Evolutionary conservation across 2,329 filamentous ascomycete species (phyloP).

Genomic region (Penicillium hesseltinei): DNA sequence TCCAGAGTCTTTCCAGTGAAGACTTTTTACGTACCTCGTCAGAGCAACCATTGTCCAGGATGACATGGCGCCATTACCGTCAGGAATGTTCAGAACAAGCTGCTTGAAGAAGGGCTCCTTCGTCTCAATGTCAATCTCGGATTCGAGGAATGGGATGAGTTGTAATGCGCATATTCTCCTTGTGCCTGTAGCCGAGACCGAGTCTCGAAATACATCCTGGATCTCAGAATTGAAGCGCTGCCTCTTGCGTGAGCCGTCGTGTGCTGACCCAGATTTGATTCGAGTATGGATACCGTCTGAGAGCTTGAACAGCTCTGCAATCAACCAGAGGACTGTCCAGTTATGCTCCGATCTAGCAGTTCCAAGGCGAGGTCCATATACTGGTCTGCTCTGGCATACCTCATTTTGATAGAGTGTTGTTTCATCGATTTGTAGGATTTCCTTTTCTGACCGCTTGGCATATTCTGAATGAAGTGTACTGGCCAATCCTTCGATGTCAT

Average conservation of each 20-base stretch:
- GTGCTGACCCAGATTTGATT: conserved; percentile 9
- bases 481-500: conserved; percentile 61
- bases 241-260: conserved; percentile 32
- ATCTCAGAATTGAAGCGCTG: conserved; percentile 37
- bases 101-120: conserved; percentile 57
- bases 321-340: conserved; percentile 42
- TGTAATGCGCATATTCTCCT: conserved; percentile 54
- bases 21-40: conserved; percentile 61
- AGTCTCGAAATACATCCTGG: conserved; percentile 39
- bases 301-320: conserved; percentile 42
- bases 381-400: conserved; percentile 36
- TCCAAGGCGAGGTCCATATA: conserved; percentile 39
- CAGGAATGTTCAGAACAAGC: conserved; percentile 59
- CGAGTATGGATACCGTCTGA: conserved; percentile 28
- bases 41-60: conserved; percentile 86
- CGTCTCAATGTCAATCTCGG: conserved; percentile 51
- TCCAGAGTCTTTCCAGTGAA: not conserved
- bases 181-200: conserved; percentile 36
- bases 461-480: conserved; percentile 79
- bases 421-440: conserved; percentile 76
- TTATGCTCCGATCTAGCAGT: conserved; percentile 38
- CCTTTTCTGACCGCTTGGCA: conserved; percentile 64
- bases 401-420: conserved; percentile 54
- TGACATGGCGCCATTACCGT: conserved; percentile 65
- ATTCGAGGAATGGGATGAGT: conserved; percentile 51